These are phyloP conservation scores for Carex sylvatica DNA, from an alignment of 202 grass and related monocot species.

Conservation along the genomic window DNA sequence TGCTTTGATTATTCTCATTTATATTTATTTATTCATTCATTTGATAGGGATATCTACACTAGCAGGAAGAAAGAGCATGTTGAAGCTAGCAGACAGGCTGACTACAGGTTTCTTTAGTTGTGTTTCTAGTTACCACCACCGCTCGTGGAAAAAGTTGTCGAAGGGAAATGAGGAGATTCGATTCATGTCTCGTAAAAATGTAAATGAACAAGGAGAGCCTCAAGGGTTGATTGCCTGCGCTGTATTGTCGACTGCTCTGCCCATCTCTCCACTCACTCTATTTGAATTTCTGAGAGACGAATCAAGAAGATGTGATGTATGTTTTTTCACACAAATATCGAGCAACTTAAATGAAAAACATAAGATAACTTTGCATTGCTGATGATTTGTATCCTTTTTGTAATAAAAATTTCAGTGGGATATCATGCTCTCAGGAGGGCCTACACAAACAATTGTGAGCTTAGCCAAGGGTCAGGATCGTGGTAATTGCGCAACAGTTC, in stretches of 20 bases:
- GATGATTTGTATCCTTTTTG: not conserved
- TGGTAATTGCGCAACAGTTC: conserved; percentile 56
- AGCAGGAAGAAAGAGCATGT: conserved; percentile 75
- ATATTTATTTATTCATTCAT: not conserved
- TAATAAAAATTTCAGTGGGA: conserved; percentile 53
- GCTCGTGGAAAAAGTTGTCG: conserved; percentile 35
- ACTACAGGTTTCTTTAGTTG: conserved; percentile 43
- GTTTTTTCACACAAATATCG: not conserved
- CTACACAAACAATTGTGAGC: conserved; percentile 33
- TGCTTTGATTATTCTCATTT: not conserved
- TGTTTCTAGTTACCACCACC: conserved; percentile 43
- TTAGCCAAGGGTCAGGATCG: conserved; percentile 72
- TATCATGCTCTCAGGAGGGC: conserved; percentile 26
- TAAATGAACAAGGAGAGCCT: conserved; percentile 58
- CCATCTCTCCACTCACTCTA: conserved; percentile 36
- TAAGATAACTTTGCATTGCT: not conserved
- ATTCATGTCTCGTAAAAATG: conserved; percentile 41
- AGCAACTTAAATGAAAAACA: not conserved
- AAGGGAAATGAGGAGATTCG: conserved; percentile 36
- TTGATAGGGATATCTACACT: conserved; percentile 55
- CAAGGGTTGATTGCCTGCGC: conserved; percentile 56
- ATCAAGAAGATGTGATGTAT: conserved; percentile 46
- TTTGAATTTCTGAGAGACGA: conserved; percentile 60
- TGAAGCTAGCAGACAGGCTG: conserved; percentile 75
- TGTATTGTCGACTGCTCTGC: conserved; percentile 58